These are phyloP conservation scores for Albophoma yamanashiensis DNA, from an alignment of 2,329 filamentous ascomycete species.

Conservation along the genomic window DNA sequence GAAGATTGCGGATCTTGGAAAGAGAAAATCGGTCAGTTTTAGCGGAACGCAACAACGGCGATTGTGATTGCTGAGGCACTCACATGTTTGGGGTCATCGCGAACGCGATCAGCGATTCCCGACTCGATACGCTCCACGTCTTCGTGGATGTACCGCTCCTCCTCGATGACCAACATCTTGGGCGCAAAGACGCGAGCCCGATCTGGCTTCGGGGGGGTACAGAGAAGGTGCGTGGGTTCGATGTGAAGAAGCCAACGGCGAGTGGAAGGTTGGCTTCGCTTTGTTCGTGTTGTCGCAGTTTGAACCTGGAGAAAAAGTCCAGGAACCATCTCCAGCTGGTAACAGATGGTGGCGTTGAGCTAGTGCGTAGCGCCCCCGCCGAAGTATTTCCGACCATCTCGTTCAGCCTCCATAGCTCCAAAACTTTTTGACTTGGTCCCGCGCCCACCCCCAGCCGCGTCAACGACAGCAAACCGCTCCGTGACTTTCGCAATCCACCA, in stretches of 20 bases:
- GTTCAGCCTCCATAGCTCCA: slow-evolving; percentile 10
- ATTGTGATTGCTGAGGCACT: slow-evolving; percentile 18
- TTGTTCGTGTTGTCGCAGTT: neutral
- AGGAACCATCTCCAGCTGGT: neutral
- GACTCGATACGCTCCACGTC: slow-evolving; percentile 94
- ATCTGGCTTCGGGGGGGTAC: neutral
- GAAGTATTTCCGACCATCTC: slow-evolving; percentile 18
- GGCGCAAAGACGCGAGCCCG: neutral
- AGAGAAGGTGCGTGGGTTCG: neutral
- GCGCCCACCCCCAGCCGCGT: neutral
- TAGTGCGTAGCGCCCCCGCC: slow-evolving; percentile 7
- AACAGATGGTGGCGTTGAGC: neutral
- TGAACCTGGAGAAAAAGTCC: neutral
- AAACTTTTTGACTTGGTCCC: slow-evolving; percentile 13
- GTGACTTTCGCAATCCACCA: neutral
- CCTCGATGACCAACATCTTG: slow-evolving; percentile 76
- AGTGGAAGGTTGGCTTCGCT: neutral
- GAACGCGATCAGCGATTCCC: slow-evolving; percentile 78
- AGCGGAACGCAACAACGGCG: neutral
- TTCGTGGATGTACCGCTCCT: slow-evolving; percentile 89
- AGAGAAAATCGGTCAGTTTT: slow-evolving; percentile 11
- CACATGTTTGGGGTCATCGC: slow-evolving; percentile 82
- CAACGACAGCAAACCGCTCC: neutral
- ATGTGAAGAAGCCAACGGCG: neutral
- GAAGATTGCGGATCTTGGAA: slow-evolving; percentile 68